A percentile compares a stretch with the other conserved stretches of the same genome.
Conservation (phyloP, 1,284 basidiomycete genomes). For the Rhizoctonia solani region DNA sequence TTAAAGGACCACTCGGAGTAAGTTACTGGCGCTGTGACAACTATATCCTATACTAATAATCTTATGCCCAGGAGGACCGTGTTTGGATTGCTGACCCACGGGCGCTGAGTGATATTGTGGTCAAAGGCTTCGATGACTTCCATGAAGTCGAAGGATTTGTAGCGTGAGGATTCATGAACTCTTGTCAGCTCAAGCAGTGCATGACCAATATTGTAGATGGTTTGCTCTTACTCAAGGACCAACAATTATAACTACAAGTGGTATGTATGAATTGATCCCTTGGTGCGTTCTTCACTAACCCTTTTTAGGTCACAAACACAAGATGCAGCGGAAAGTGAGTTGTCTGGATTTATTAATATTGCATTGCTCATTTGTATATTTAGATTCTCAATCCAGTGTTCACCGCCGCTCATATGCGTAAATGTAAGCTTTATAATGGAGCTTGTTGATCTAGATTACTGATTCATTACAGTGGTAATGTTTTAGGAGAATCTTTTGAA, state of each 20-base stretch:
- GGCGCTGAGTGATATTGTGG: neutral
- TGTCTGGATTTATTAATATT: neutral
- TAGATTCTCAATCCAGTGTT: conserved; percentile 1
- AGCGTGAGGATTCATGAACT: neutral
- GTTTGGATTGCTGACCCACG: neutral
- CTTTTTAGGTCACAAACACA: neutral
- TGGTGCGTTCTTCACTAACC: neutral
- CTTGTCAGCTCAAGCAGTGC: neutral
- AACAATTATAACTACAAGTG: neutral
- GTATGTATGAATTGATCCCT: neutral
- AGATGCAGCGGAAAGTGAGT: neutral
- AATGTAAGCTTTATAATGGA: neutral
- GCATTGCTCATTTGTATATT: neutral
- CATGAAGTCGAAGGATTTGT: neutral
- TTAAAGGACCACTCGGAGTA: neutral
- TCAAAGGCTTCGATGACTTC: neutral
- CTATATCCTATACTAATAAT: neutral
- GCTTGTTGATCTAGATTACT: neutral
- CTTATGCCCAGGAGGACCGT: neutral
- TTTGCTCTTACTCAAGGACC: neutral
- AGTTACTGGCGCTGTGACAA: neutral
- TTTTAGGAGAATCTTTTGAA: neutral
- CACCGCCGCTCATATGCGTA: neutral
- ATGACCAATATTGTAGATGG: neutral
- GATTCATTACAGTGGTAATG: neutral